These are phyloP conservation scores for Trichophyton rubrum DNA, from an alignment of 2,329 filamentous ascomycete species.

Conservation along the genomic window DNA sequence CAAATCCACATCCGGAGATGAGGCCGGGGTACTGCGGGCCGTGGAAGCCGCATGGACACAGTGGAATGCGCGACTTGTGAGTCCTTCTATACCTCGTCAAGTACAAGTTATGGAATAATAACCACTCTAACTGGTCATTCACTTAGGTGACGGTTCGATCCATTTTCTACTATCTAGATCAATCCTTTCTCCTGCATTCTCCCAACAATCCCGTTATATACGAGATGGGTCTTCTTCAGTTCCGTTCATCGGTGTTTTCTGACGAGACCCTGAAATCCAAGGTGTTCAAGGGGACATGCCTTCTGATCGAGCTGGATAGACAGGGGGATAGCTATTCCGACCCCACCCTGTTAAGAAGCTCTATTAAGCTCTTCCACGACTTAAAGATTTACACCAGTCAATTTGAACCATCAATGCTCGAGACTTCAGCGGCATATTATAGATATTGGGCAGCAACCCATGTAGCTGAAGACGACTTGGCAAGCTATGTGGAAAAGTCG, in stretches of 20 bases:
- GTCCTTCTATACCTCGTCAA: slow-evolving; percentile 19
- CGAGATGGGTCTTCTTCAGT: slow-evolving; percentile 66
- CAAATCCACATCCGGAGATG: slow-evolving; percentile 41
- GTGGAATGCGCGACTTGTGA: slow-evolving; percentile 68
- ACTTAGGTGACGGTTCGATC: slow-evolving; percentile 63
- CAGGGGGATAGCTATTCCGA: slow-evolving; percentile 45
- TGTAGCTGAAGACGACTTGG: slow-evolving; percentile 49
- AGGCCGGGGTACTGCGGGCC: slow-evolving; percentile 51
- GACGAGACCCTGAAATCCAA: slow-evolving; percentile 40
- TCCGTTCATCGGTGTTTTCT: slow-evolving; percentile 51
- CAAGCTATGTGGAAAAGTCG: slow-evolving; percentile 62
- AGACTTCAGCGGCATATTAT: slow-evolving; percentile 56
- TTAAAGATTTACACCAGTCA: slow-evolving; percentile 64
- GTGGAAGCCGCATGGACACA: slow-evolving; percentile 55
- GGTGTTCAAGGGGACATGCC: slow-evolving; percentile 59
- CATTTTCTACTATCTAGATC: slow-evolving; percentile 88
- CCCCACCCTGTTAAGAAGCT: slow-evolving; percentile 53
- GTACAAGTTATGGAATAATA: not conserved
- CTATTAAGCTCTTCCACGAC: slow-evolving; percentile 74
- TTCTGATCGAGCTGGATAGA: slow-evolving; percentile 63
- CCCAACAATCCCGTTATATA: slow-evolving; percentile 60
- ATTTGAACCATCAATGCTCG: slow-evolving; percentile 68
- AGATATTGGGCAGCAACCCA: slow-evolving; percentile 55
- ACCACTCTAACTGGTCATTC: not conserved
- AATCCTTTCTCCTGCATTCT: slow-evolving; percentile 69